Evolutionary conservation across 2,329 filamentous ascomycete genomes (phyloP).

Genomic region (Diaporthe ampelina): DNA sequence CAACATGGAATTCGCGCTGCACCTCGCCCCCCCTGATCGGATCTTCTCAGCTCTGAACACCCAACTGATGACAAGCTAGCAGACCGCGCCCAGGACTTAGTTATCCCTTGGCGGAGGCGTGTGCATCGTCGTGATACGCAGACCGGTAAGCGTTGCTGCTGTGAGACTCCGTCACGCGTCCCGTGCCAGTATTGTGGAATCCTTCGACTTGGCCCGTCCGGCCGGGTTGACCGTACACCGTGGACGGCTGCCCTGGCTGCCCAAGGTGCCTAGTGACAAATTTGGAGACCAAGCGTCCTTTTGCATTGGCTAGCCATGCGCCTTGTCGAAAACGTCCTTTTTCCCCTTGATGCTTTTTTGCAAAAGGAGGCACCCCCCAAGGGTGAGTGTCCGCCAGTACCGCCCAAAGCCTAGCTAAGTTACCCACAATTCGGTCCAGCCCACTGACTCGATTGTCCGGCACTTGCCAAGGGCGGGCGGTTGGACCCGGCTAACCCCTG

Average conservation of each 20-base stretch:
- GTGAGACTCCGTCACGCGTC: conserved; percentile 26
- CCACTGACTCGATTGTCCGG: conserved; percentile 18
- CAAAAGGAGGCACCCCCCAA: neutral
- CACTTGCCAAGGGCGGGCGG: conserved; percentile 16
- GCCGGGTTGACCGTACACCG: conserved; percentile 13
- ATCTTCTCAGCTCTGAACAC: neutral
- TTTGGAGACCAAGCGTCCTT: neutral
- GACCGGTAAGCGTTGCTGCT: conserved; percentile 7
- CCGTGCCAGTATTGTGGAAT: conserved; percentile 1
- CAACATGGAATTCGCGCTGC: neutral
- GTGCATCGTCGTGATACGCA: conserved; percentile 19
- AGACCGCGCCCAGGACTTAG: conserved; percentile 8
- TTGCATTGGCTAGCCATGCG: neutral
- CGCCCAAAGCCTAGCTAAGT: neutral
- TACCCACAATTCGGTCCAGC: conserved; percentile 23
- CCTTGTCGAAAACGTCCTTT: neutral
- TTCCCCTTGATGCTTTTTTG: neutral
- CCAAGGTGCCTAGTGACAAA: conserved; percentile 1
- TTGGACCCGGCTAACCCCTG: conserved; percentile 25
- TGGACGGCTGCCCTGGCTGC: neutral
- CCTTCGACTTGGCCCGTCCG: conserved; percentile 14
- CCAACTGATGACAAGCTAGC: neutral
- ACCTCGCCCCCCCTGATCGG: neutral
- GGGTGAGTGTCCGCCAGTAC: conserved; percentile 11
- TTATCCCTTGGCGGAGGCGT: neutral